Percentiles rank a stretch among this genome's conserved stretches.
Conservation (phyloP, 176 grass and related monocot species). For the Tuctoria greenei region DNA sequence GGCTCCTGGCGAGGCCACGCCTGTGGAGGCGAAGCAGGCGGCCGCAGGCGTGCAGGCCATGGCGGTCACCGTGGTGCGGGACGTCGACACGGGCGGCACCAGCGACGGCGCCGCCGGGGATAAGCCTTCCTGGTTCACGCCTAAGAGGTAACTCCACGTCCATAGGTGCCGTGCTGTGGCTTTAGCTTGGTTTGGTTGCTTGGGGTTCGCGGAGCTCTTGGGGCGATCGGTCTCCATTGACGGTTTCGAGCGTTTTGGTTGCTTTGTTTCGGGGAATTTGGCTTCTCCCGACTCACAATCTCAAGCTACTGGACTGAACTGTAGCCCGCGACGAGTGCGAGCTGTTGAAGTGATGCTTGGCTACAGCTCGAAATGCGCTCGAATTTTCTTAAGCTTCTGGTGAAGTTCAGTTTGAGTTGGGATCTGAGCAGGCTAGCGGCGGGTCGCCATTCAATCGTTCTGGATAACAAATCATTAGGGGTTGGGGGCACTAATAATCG, state of each 20-base stretch:
- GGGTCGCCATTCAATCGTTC: background rate
- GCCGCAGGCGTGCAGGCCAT: constrained; percentile 35
- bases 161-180: background rate
- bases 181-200: constrained; percentile 8
- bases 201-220: background rate
- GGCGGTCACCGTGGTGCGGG: constrained; percentile 51
- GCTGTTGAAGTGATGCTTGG: background rate
- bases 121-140: constrained; percentile 60
- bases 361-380: background rate
- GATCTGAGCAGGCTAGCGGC: background rate
- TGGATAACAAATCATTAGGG: constrained; percentile 16
- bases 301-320: background rate
- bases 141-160: constrained; percentile 36
- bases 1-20: background rate
- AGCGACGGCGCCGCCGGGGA: constrained; percentile 27
- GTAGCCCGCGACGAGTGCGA: too few species aligned
- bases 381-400: background rate
- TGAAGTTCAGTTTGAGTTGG: background rate
- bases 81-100: constrained; percentile 37
- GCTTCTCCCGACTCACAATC: background rate
- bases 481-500: background rate
- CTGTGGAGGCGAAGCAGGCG: background rate
- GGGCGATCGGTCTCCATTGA: background rate
- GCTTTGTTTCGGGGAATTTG: background rate
- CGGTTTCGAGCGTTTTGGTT: background rate